These are phyloP conservation scores for Neoscytalidium dimidiatum DNA, from an alignment of 2,329 filamentous ascomycete species.

Conservation along the genomic window DNA sequence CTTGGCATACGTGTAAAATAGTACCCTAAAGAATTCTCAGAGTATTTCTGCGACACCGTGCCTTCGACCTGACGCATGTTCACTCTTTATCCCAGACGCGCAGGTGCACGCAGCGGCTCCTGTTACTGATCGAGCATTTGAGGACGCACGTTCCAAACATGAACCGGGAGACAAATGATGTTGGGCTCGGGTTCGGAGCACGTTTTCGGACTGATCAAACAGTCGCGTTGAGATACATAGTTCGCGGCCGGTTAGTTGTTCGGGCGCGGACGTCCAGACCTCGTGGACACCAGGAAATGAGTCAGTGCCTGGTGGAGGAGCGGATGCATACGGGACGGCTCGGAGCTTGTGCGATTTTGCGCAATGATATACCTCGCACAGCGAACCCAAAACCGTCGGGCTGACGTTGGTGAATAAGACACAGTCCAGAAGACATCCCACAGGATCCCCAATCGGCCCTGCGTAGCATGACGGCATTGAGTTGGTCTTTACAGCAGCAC, in stretches of 20 bases:
- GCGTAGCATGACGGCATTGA: not conserved
- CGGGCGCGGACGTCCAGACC: not conserved
- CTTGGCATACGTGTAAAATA: not conserved
- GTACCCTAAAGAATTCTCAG: not conserved
- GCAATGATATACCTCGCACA: conserved; percentile 6
- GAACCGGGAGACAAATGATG: not conserved
- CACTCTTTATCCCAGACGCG: not conserved
- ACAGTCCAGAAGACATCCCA: not conserved
- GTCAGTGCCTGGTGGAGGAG: not conserved
- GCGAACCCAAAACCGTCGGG: not conserved
- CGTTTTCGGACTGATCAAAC: not conserved
- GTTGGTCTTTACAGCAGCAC: not conserved
- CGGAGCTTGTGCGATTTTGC: conserved; percentile 12
- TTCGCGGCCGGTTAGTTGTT: not conserved
- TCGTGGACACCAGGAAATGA: not conserved
- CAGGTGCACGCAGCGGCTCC: not conserved
- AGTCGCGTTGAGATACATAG: not conserved
- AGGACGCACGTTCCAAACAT: not conserved
- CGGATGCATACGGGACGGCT: conserved; percentile 7
- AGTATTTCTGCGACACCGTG: not conserved
- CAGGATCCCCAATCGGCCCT: not conserved
- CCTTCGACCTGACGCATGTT: not conserved
- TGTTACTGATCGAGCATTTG: not conserved
- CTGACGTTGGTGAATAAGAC: not conserved
- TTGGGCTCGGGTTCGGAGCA: not conserved